phyloP scores from a whole-genome alignment of 805 yeast genomes.

The Debaryomyces hansenii region DNA sequence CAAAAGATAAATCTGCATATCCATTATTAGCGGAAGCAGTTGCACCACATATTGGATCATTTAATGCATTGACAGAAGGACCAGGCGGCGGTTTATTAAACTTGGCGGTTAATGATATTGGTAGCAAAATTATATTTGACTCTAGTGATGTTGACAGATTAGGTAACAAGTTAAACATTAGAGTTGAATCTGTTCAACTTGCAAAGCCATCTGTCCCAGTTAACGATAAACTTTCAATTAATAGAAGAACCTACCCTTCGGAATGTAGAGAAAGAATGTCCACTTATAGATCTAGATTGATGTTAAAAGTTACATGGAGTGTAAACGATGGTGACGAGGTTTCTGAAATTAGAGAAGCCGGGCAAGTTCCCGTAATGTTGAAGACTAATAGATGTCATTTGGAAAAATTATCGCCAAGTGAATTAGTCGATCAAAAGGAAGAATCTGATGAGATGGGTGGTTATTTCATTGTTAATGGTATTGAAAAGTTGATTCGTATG shows the following conservation, averaged over 20 bases:
- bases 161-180: conserved; percentile 82
- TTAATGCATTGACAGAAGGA: conserved; percentile 92
- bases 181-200: conserved; percentile 87
- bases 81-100: conserved; percentile 82
- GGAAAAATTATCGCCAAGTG: conserved; percentile 77
- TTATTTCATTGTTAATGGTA: conserved; percentile 93
- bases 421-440: conserved; percentile 76
- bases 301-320: conserved; percentile 79
- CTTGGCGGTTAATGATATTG: conserved; percentile 85
- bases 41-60: conserved; percentile 92
- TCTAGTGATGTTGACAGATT: conserved; percentile 63
- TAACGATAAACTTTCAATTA: conserved; percentile 69
- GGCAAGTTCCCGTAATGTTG: conserved; percentile 89
- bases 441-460: conserved; percentile 97
- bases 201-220: conserved; percentile 78
- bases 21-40: conserved; percentile 88
- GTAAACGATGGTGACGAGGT: conserved; percentile 86
- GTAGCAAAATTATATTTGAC: conserved; percentile 82
- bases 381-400: conserved; percentile 90
- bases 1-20: conserved; percentile 77
- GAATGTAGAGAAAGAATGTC: conserved; percentile 85
- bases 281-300: conserved; percentile 75
- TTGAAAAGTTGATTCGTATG: conserved; percentile 95
- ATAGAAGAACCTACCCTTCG: conserved; percentile 78
- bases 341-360: conserved; percentile 84